phyloP scores from a whole-genome alignment of 2,329 filamentous ascomycete genomes.

The Fonsecaea erecta region DNA sequence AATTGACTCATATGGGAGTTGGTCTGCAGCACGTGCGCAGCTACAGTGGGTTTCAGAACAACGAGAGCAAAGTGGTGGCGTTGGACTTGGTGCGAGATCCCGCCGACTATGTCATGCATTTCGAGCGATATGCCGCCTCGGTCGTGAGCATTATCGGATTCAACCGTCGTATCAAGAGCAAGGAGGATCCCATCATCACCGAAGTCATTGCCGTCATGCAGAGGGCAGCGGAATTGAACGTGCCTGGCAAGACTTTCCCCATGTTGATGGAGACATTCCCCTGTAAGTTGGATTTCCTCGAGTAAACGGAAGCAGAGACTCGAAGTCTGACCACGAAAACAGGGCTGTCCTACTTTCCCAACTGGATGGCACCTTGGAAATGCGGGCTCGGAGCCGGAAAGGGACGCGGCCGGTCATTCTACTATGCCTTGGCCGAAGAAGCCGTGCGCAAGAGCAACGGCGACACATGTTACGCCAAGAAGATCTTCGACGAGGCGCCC shows the following conservation, averaged over 20 bases:
- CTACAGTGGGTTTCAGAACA: slow-evolving; percentile 61
- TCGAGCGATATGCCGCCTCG: slow-evolving; percentile 50
- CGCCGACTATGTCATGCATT: slow-evolving; percentile 44
- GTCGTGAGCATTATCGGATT: slow-evolving; percentile 50
- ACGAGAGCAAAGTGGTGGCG: slow-evolving; percentile 62
- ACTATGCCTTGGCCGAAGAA: slow-evolving; percentile 59
- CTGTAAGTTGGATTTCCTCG: slow-evolving; percentile 1
- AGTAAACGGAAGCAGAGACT: neutral
- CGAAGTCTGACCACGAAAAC: neutral
- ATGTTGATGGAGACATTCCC: slow-evolving; percentile 64
- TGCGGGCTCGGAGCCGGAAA: slow-evolving; percentile 51
- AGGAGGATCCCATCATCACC: slow-evolving; percentile 63
- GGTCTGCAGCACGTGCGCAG: slow-evolving; percentile 61
- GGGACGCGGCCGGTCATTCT: slow-evolving; percentile 56
- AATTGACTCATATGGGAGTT: slow-evolving; percentile 59
- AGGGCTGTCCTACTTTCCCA: slow-evolving; percentile 55
- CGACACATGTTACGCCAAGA: slow-evolving; percentile 51
- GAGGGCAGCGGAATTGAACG: slow-evolving; percentile 60
- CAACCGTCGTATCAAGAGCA: slow-evolving; percentile 46
- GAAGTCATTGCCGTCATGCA: slow-evolving; percentile 67
- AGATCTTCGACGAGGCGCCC: slow-evolving; percentile 54
- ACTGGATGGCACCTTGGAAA: slow-evolving; percentile 57
- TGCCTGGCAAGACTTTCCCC: slow-evolving; percentile 60
- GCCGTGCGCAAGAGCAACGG: slow-evolving; percentile 49
- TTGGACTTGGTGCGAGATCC: slow-evolving; percentile 45